phyloP scores from a whole-genome alignment of 768 basidiomycete species.

The Leccinellum luteum region DNA sequence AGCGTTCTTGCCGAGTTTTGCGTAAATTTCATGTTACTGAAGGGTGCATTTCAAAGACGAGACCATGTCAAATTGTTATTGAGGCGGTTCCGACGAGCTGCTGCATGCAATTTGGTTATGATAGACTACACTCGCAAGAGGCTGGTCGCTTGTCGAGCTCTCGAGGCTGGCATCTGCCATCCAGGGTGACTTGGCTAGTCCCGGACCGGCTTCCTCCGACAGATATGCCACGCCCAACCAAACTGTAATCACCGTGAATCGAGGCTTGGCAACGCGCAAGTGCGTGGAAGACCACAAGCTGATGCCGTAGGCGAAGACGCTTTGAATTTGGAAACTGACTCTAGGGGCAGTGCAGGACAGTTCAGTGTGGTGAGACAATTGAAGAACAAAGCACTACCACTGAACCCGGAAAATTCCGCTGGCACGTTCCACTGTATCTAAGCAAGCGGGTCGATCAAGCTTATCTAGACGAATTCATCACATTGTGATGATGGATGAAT shows the following conservation, averaged over 20 bases:
- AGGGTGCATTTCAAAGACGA: not conserved
- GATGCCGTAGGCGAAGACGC: not conserved
- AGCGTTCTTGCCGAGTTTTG: too few species aligned
- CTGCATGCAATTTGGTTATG: not conserved
- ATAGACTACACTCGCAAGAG: not conserved
- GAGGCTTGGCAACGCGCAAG: not conserved
- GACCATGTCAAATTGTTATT: not conserved
- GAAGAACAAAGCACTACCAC: constrained; percentile 1
- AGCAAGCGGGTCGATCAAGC: constrained; percentile 8
- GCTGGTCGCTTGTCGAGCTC: too few species aligned
- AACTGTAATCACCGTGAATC: constrained; percentile 16
- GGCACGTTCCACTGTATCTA: constrained; percentile 9
- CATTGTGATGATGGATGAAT: constrained; percentile 8
- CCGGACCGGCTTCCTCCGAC: not conserved
- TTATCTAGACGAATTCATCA: constrained; percentile 4
- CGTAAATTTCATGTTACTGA: too few species aligned
- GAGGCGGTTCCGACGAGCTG: not conserved
- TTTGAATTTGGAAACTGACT: not conserved
- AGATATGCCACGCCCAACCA: not conserved
- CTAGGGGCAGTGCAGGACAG: not conserved
- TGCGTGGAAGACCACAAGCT: not conserved
- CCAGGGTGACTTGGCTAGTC: not conserved
- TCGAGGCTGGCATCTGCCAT: too few species aligned
- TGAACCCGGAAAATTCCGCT: constrained; percentile 15
- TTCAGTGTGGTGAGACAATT: not conserved